These are phyloP conservation scores for Hypoxylon sp. DNA, from an alignment of 2,329 filamentous ascomycete species.

Conservation along the genomic window DNA sequence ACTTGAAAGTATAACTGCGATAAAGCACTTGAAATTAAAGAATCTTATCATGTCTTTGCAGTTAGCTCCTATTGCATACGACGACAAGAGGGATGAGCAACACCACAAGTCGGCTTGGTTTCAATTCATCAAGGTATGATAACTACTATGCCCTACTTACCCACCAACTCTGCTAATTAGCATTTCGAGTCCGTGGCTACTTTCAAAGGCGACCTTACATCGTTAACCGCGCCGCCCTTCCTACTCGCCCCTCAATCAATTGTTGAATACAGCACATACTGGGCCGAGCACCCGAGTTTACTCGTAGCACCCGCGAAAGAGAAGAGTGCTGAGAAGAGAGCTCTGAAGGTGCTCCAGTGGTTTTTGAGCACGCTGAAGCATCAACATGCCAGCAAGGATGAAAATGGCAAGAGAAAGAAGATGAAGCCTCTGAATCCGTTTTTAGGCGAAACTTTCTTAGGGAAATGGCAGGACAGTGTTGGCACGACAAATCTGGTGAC, in stretches of 20 bases:
- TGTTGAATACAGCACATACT: slow-evolving; percentile 85
- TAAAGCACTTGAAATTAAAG: not conserved
- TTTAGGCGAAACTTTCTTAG: slow-evolving; percentile 92
- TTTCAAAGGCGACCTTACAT: slow-evolving; percentile 85
- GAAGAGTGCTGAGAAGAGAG: slow-evolving; percentile 81
- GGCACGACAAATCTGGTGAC: slow-evolving; percentile 89
- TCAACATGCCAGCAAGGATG: slow-evolving; percentile 80
- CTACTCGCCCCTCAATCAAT: slow-evolving; percentile 83
- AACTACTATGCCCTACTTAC: not conserved
- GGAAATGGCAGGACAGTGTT: slow-evolving; percentile 85
- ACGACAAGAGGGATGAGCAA: slow-evolving; percentile 44
- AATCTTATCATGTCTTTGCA: slow-evolving; percentile 35
- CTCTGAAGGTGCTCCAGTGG: slow-evolving; percentile 93
- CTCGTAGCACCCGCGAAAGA: slow-evolving; percentile 87
- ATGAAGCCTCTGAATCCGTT: slow-evolving; percentile 94
- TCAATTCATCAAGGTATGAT: slow-evolving; percentile 47
- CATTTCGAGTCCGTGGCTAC: slow-evolving; percentile 74
- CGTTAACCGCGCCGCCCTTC: slow-evolving; percentile 83
- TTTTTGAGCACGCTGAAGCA: slow-evolving; percentile 94
- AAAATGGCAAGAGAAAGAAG: slow-evolving; percentile 90
- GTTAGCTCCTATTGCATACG: slow-evolving; percentile 34
- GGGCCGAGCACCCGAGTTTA: slow-evolving; percentile 81
- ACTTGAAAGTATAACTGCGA: not conserved
- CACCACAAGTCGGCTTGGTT: slow-evolving; percentile 48
- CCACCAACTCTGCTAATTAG: slow-evolving; percentile 14